Evolutionary conservation across 306 rosid species (phyloP).

Genomic region (Vigna reflexopilosa): DNA sequence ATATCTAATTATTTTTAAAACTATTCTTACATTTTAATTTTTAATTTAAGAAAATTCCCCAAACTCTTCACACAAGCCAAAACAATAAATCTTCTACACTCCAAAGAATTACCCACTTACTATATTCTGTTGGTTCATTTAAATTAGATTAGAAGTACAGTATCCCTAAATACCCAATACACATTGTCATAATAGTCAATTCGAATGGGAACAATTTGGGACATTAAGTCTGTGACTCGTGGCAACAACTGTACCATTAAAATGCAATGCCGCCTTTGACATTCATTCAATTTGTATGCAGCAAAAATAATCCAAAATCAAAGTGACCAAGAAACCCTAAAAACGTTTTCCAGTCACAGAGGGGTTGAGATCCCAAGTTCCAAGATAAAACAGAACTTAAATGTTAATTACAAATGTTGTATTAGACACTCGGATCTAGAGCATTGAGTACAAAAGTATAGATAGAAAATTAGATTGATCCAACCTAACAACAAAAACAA

Average conservation of each 20-base stretch:
- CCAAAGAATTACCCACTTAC: not conserved
- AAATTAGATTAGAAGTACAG: not conserved
- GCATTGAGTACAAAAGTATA: slow-evolving; percentile 56
- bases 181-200: slow-evolving; percentile 47
- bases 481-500: slow-evolving; percentile 51
- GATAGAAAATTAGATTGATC: slow-evolving; percentile 54
- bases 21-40: no score
- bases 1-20: no score
- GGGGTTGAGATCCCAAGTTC: slow-evolving; percentile 45
- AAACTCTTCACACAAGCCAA: slow-evolving; percentile 45
- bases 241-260: slow-evolving; percentile 49
- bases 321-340: slow-evolving; percentile 63
- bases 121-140: not conserved
- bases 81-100: slow-evolving; percentile 30
- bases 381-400: slow-evolving; percentile 39
- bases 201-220: slow-evolving; percentile 29
- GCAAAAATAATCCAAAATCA: slow-evolving; percentile 41
- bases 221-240: slow-evolving; percentile 29
- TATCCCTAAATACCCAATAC: slow-evolving; percentile 32
- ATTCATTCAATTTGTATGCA: slow-evolving; percentile 34
- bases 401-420: slow-evolving; percentile 50
- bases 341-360: slow-evolving; percentile 36
- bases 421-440: slow-evolving; percentile 64
- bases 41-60: not conserved
- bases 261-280: slow-evolving; percentile 38